Evolutionary conservation across 371 early-diverging fungal species (phyloP).

Genomic region (Mucor saturninus): DNA sequence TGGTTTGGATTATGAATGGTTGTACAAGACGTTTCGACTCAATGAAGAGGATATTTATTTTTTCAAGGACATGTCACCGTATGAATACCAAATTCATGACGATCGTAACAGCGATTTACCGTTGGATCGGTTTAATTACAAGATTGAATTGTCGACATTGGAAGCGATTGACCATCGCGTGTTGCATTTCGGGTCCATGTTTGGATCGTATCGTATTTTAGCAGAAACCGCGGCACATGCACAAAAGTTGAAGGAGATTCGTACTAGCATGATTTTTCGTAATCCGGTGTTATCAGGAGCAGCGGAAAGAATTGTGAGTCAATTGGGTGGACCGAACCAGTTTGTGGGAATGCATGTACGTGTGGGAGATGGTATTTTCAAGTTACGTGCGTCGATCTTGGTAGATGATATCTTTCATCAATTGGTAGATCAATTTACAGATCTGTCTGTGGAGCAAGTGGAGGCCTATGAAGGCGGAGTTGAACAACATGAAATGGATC

Average conservation of each 20-base stretch:
- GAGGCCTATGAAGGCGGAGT: conserved; percentile 33
- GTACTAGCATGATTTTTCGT: conserved; percentile 54
- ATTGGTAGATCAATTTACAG: conserved; percentile 45
- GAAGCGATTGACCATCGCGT: conserved; percentile 48
- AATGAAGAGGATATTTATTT: conserved; percentile 45
- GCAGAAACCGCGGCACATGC: conserved; percentile 50
- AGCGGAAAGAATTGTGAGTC: conserved; percentile 43
- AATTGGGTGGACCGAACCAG: conserved; percentile 48
- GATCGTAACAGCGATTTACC: conserved; percentile 45
- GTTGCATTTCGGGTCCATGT: conserved; percentile 63
- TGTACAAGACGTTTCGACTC: conserved; percentile 27
- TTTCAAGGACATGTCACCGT: conserved; percentile 57
- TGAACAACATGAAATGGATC: conserved; percentile 40
- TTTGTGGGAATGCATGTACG: conserved; percentile 63
- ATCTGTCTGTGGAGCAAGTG: conserved; percentile 39
- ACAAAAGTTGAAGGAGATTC: conserved; percentile 38
- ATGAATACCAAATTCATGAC: conserved; percentile 59
- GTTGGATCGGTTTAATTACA: conserved; percentile 48
- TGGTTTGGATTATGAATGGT: conserved; percentile 49
- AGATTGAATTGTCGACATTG: conserved; percentile 48
- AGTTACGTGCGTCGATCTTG: conserved; percentile 46
- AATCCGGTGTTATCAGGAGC: conserved; percentile 55
- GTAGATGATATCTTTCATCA: conserved; percentile 53
- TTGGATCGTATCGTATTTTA: conserved; percentile 60
- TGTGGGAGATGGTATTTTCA: conserved; percentile 61